Conservation (phyloP, 2,329 filamentous ascomycete species). For the Hansfordia pulvinata region DNA sequence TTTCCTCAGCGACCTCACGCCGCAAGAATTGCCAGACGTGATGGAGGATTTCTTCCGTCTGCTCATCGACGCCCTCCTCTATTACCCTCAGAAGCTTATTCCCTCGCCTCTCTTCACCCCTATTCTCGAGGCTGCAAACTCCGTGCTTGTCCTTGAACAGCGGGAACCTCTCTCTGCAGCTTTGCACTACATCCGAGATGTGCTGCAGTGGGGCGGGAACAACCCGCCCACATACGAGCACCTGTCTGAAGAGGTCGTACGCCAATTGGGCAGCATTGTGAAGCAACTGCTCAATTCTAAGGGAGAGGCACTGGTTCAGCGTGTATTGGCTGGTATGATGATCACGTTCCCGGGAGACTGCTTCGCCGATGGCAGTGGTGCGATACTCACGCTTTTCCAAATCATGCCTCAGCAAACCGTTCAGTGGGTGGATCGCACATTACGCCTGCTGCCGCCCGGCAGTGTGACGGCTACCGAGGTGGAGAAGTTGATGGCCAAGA, state of each 20-base stretch:
- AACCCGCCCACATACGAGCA: constrained; percentile 48
- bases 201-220: constrained; percentile 76
- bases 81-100: constrained; percentile 77
- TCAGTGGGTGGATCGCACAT: constrained; percentile 70
- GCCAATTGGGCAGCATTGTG: constrained; percentile 59
- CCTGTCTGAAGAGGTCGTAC: constrained; percentile 43
- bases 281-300: constrained; percentile 56
- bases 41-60: constrained; percentile 97
- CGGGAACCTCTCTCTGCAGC: constrained; percentile 83
- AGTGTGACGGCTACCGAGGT: constrained; percentile 71
- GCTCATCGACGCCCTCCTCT: constrained; percentile 80
- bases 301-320: constrained; percentile 71
- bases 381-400: constrained; percentile 82
- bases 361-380: constrained; percentile 85
- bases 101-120: constrained; percentile 65
- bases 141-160: constrained; percentile 78
- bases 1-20: constrained; percentile 72
- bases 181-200: constrained; percentile 82
- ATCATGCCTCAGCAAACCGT: constrained; percentile 69
- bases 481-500: constrained; percentile 66
- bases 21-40: constrained; percentile 62
- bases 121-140: constrained; percentile 78
- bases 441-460: constrained; percentile 71
- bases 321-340: constrained; percentile 96
- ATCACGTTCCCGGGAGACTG: constrained; percentile 94